Conservation (phyloP, 441 rosid genomes). For the Erodium moschatum region DNA sequence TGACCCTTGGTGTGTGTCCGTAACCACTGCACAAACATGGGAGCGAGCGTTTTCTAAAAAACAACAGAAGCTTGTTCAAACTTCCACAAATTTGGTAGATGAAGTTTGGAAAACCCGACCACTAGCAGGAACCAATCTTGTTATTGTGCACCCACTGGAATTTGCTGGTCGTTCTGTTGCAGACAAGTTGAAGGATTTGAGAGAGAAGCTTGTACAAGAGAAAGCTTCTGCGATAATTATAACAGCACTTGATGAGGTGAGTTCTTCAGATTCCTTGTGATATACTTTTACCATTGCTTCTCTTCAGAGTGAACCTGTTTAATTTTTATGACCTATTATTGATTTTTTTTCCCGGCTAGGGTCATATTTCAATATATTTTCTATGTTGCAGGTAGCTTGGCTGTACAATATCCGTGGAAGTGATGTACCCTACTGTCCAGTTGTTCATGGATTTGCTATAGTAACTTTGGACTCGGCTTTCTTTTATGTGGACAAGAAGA, state of each 20-base stretch:
- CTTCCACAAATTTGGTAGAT: slow-evolving; percentile 70
- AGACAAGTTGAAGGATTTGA: slow-evolving; percentile 56
- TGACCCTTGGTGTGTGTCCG: slow-evolving; percentile 82
- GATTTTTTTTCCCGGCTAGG: neutral
- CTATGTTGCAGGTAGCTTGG: slow-evolving; percentile 84
- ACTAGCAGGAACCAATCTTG: slow-evolving; percentile 45
- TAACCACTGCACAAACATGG: slow-evolving; percentile 78
- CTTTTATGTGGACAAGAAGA: slow-evolving; percentile 69
- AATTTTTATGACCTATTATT: neutral
- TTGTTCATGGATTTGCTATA: slow-evolving; percentile 89
- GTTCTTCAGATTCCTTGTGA: slow-evolving; percentile 10
- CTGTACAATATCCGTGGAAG: slow-evolving; percentile 83
- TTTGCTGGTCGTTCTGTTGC: slow-evolving; percentile 64
- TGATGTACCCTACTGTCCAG: slow-evolving; percentile 85
- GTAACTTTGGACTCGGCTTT: slow-evolving; percentile 60
- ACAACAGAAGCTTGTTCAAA: slow-evolving; percentile 62
- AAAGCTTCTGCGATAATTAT: slow-evolving; percentile 55
- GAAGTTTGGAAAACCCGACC: slow-evolving; percentile 79
- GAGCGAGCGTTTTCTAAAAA: slow-evolving; percentile 48
- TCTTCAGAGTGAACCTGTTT: neutral
- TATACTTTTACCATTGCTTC: slow-evolving; percentile 2
- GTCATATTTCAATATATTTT: slow-evolving; percentile 6
- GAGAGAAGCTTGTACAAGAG: slow-evolving; percentile 49
- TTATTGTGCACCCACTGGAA: slow-evolving; percentile 58
- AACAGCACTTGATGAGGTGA: slow-evolving; percentile 84